Evolutionary conservation across 2,329 filamentous ascomycete species (phyloP).

Genomic region (Balansia obtecta): DNA sequence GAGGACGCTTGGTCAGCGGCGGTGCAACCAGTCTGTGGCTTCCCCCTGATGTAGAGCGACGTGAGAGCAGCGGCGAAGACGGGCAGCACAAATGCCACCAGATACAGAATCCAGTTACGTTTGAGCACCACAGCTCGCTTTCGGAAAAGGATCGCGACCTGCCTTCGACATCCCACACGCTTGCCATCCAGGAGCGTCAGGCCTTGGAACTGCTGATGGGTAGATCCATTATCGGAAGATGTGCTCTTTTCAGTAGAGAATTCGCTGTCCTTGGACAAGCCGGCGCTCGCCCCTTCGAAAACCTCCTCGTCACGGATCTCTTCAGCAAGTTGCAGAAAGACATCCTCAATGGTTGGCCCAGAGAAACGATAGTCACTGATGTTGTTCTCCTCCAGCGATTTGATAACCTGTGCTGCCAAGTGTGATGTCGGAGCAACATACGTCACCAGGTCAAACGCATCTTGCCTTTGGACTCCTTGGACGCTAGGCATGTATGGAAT

Average conservation of each 20-base stretch:
- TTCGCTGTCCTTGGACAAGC: conserved; percentile 11
- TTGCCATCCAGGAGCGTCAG: conserved; percentile 54
- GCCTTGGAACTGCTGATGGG: conserved; percentile 16
- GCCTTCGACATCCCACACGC: conserved; percentile 55
- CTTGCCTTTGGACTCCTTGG: conserved; percentile 41
- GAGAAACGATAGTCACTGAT: conserved; percentile 73
- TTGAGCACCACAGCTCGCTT: conserved; percentile 70
- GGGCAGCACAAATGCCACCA: conserved; percentile 64
- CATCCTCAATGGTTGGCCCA: conserved; percentile 84
- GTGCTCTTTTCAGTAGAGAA: conserved; percentile 12
- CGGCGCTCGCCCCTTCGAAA: conserved; percentile 13
- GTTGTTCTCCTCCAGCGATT: conserved; percentile 50
- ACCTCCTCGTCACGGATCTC: conserved; percentile 51
- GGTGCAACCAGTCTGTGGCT: conserved; percentile 38
- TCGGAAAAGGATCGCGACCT: conserved; percentile 61
- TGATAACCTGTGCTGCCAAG: conserved; percentile 60
- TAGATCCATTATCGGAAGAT: conserved; percentile 10
- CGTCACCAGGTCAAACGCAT: conserved; percentile 56
- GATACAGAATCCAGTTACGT: conserved; percentile 65
- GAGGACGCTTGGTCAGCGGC: conserved; percentile 35
- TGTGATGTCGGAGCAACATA: conserved; percentile 60
- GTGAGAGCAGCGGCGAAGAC: conserved; percentile 70
- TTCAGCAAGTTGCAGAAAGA: conserved; percentile 76
- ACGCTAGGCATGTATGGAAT: conserved; percentile 37
- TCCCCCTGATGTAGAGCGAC: conserved; percentile 57